Evolutionary conservation across 2,329 filamentous ascomycete genomes (phyloP), one percentile per base, ranked within the genome.

Genomic region (Phialemonium atrogriseum): DNA sequence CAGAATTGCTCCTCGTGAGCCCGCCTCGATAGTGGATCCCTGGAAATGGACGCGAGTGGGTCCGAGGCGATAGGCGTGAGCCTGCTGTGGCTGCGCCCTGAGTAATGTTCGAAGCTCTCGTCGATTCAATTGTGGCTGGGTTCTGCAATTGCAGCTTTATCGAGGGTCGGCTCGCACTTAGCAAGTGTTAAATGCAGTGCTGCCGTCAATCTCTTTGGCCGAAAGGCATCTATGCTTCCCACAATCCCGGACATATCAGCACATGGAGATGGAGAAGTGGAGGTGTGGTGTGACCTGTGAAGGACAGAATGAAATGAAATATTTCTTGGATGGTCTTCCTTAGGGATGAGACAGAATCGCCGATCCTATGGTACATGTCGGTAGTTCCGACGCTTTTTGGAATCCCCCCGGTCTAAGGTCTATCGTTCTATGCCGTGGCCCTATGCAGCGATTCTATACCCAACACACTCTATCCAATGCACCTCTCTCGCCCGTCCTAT

Each of bases 391-490:
- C 45, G 19, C 20, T 21, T 20, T 17, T 30, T 13, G 20, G 14
- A 18, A 24, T 30, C 36, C 43, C 43, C 45, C 44, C 40, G 40
- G 42, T 49, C 45, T 48, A 48, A 39, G 44, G 43, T 48, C 43
- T 48, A 47, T 47, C 37, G 38, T 38, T 31, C 21, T 27, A 24
- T 29, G 27, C 35, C 32, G 40, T 43, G 43, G 41, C 41, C 47
- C 45, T 46, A 47, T 46, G 40, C 28, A 44, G 25, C 39, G 45
- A 48, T 45, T 49, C 43, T 43, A 46, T 44, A 40, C 44, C 44
- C 39, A 41, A 5, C 15, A 22, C 20, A 25, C 12, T 34, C 32
- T 42, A 40, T 46, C 34, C 41, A 39, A 45, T 47, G 43, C 38
- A 43, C 47, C 40, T 39, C 30, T 35, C 39, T 41, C 20, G 25